Percentiles rank a stretch among this genome's conserved stretches.
Evolutionary conservation across 2,329 filamentous ascomycete genomes (phyloP).

Genomic region (Colletotrichum euphorbiae): DNA sequence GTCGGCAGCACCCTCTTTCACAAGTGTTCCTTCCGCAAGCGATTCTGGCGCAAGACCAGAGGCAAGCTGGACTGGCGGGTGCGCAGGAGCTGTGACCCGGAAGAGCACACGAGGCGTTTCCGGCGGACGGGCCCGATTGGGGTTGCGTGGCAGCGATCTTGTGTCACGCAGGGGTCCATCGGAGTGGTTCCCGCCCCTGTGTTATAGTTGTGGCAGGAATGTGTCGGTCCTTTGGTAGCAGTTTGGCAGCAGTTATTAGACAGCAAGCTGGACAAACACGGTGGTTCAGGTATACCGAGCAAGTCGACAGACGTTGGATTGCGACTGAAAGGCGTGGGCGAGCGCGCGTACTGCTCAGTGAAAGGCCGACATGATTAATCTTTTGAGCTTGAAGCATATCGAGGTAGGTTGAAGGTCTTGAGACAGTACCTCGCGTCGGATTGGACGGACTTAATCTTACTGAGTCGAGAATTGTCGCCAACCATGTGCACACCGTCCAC

Average conservation of each 20-base stretch:
- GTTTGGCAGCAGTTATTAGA: background rate
- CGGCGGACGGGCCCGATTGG: conserved; percentile 29
- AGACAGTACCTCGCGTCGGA: conserved; percentile 13
- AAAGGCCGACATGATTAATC: background rate
- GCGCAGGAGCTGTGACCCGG: background rate
- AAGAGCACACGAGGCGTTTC: conserved; percentile 30
- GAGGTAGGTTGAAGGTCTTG: conserved; percentile 9
- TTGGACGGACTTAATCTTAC: conserved; percentile 8
- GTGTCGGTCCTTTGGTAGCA: background rate
- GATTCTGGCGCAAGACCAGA: conserved; percentile 4
- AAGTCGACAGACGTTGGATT: background rate
- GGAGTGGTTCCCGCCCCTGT: conserved; percentile 12
- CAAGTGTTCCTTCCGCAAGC: conserved; percentile 35
- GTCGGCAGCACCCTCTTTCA: background rate
- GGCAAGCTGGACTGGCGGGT: conserved; percentile 3
- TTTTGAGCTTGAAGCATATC: conserved; percentile 31
- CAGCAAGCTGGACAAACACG: background rate
- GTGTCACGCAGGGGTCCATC: conserved; percentile 28
- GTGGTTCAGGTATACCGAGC: background rate
- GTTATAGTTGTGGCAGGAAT: background rate
- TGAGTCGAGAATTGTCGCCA: conserved; percentile 6
- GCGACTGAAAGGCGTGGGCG: background rate
- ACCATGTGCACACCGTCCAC: background rate
- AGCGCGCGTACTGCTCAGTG: background rate
- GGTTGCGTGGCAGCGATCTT: conserved; percentile 25